phyloP scores from a whole-genome alignment of 345 rosid species.

The Eucalyptus tenuipes region DNA sequence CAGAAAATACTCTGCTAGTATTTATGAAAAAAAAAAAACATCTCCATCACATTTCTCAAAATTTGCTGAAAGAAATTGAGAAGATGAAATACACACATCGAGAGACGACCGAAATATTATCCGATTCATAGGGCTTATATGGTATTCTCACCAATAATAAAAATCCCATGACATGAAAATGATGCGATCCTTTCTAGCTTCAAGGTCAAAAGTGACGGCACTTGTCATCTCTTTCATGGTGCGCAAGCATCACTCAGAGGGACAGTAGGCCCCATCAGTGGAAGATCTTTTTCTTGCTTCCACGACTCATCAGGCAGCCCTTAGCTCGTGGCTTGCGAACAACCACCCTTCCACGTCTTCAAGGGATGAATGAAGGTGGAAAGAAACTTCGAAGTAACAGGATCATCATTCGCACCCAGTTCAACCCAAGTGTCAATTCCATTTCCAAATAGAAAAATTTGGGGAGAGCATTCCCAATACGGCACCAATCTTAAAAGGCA shows the following conservation, averaged over 20 bases:
- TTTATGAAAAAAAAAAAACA: not conserved
- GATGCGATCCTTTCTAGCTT: not conserved
- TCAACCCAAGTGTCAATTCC: not conserved
- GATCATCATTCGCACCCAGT: not conserved
- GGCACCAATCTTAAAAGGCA: not conserved
- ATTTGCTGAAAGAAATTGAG: not conserved
- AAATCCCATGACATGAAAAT: not conserved
- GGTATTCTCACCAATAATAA: not conserved
- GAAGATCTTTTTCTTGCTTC: not conserved
- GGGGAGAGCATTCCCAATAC: not conserved
- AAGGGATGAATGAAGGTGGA: not conserved
- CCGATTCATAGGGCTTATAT: not conserved
- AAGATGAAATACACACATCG: not conserved
- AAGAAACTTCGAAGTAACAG: not conserved
- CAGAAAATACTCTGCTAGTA: not conserved
- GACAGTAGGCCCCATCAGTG: not conserved
- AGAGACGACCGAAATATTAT: not conserved
- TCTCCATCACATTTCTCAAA: not conserved
- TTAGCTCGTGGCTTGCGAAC: not conserved
- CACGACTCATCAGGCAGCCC: not conserved
- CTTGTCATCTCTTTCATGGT: not conserved
- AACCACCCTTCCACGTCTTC: not conserved
- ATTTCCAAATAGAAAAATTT: not conserved
- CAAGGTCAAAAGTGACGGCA: not conserved
- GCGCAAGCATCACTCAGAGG: not conserved